A percentile compares a stretch with the other conserved stretches of the same genome.
Conservation (phyloP, 495 filamentous ascomycete genomes). For the Eremomyces bilateralis region DNA sequence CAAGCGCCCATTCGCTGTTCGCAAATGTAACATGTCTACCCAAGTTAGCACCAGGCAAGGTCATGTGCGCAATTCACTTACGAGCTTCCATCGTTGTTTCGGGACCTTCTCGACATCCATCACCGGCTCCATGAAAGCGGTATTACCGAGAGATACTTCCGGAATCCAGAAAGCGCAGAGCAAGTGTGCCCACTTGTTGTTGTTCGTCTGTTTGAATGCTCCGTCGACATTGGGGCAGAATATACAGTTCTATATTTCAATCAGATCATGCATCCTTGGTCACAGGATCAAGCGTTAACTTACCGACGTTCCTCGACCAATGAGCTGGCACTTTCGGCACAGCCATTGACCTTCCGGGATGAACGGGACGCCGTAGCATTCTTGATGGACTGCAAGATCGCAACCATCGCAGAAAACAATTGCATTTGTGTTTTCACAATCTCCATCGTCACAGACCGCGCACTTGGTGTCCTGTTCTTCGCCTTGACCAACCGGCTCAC, state of each 20-base stretch:
- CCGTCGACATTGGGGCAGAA: slow-evolving; percentile 96
- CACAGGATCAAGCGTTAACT: slow-evolving; percentile 19
- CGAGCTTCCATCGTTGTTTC: slow-evolving; percentile 73
- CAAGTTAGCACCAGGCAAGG: too few species aligned
- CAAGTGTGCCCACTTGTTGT: slow-evolving; percentile 87
- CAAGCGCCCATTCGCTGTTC: slow-evolving; percentile 94
- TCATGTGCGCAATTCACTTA: too few species aligned
- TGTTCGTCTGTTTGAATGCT: slow-evolving; percentile 94
- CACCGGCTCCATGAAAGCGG: slow-evolving; percentile 93
- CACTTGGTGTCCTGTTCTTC: slow-evolving; percentile 97
- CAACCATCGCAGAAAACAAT: slow-evolving; percentile 99
- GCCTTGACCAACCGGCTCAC: slow-evolving; percentile 55
- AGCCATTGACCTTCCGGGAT: slow-evolving; percentile 98
- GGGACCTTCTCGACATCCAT: slow-evolving; percentile 96
- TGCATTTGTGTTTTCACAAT: slow-evolving; percentile 98
- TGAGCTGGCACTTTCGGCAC: slow-evolving; percentile 88
- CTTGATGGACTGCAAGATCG: slow-evolving; percentile 92
- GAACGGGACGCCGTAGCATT: slow-evolving; percentile 97
- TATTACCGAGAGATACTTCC: slow-evolving; percentile 86
- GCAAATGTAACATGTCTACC: slow-evolving; percentile 83
- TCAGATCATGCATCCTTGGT: neutral
- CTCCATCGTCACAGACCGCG: slow-evolving; percentile 92
- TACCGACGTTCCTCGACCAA: slow-evolving; percentile 73
- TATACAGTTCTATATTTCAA: slow-evolving; percentile 49
- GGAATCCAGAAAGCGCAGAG: slow-evolving; percentile 98